These are phyloP conservation scores for Fusarium sp. DNA, from an alignment of 2,329 filamentous ascomycete genomes.

Conservation along the genomic window DNA sequence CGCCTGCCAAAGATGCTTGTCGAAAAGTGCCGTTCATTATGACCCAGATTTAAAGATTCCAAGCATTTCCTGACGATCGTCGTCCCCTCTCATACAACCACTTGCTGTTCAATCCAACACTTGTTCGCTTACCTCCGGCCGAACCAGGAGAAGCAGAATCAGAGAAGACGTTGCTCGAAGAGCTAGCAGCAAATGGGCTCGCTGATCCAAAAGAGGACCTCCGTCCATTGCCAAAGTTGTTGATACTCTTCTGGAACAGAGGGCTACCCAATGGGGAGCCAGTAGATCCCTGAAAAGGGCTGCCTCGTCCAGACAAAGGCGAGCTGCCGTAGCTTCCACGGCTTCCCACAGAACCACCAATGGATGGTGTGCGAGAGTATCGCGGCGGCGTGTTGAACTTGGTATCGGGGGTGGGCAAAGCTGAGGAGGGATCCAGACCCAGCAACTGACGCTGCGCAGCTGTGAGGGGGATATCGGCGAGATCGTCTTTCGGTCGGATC, in stretches of 20 bases:
- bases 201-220: constrained; percentile 74
- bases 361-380: constrained; percentile 81
- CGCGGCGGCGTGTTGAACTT: constrained; percentile 86
- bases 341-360: constrained; percentile 72
- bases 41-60: constrained; percentile 51
- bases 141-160: constrained; percentile 80
- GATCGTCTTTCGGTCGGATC: constrained; percentile 77
- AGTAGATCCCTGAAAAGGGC: constrained; percentile 57
- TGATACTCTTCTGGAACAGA: constrained; percentile 77
- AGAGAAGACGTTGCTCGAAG: constrained; percentile 62
- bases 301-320: constrained; percentile 68
- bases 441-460: constrained; percentile 80
- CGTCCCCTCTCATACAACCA: constrained; percentile 92
- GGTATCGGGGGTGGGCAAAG: constrained; percentile 75
- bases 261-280: constrained; percentile 62
- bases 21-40: constrained; percentile 15
- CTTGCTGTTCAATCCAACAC: constrained; percentile 87
- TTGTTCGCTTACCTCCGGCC: constrained; percentile 74
- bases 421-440: constrained; percentile 77
- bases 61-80: constrained; percentile 63
- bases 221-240: constrained; percentile 61
- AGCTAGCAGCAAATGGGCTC: constrained; percentile 66
- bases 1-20: constrained; percentile 22
- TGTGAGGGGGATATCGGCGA: constrained; percentile 91
- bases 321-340: constrained; percentile 70